Conservation (phyloP, 208 protist species). For the Leishmania turanica region DNA sequence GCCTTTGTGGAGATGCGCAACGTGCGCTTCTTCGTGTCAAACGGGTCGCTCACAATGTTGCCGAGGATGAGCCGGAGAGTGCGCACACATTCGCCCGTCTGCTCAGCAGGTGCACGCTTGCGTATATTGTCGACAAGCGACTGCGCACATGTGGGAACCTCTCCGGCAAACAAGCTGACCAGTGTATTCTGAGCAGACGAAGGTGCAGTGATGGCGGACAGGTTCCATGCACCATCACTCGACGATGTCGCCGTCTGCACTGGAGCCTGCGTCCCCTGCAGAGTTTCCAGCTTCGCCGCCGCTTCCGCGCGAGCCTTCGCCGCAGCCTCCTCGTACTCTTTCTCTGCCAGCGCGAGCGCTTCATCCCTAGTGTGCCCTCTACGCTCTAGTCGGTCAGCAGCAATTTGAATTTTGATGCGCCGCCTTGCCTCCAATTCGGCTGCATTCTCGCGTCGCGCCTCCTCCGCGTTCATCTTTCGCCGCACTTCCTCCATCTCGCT, state of each 20-base stretch:
- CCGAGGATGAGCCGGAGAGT: slow-evolving; percentile 63
- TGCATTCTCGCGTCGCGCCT: slow-evolving; percentile 53
- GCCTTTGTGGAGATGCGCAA: slow-evolving; percentile 57
- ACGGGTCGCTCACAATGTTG: slow-evolving; percentile 65
- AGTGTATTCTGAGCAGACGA: slow-evolving; percentile 24
- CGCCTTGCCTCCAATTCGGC: slow-evolving; percentile 56
- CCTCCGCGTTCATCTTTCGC: slow-evolving; percentile 49
- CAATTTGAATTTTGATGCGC: slow-evolving; percentile 68
- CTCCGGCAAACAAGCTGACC: slow-evolving; percentile 34
- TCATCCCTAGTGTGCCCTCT: slow-evolving; percentile 57
- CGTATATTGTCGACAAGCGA: slow-evolving; percentile 36
- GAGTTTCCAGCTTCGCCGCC: slow-evolving; percentile 22
- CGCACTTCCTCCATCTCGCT: slow-evolving; percentile 56
- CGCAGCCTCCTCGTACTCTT: slow-evolving; percentile 53
- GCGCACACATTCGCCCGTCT: slow-evolving; percentile 33
- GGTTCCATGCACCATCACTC: slow-evolving; percentile 39
- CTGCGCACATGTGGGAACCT: slow-evolving; percentile 12
- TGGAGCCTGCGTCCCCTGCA: not conserved
- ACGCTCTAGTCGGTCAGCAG: slow-evolving; percentile 67
- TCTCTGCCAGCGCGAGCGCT: slow-evolving; percentile 41
- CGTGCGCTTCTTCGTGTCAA: slow-evolving; percentile 72
- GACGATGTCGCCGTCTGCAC: not conserved
- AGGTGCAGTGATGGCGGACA: slow-evolving; percentile 25
- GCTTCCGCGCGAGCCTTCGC: slow-evolving; percentile 41
- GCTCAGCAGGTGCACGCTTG: slow-evolving; percentile 17